Evolutionary conservation across 139 green algal genomes (phyloP), one percentile per base, ranked within the genome.

Genomic region (Volvox reticuliferus): DNA sequence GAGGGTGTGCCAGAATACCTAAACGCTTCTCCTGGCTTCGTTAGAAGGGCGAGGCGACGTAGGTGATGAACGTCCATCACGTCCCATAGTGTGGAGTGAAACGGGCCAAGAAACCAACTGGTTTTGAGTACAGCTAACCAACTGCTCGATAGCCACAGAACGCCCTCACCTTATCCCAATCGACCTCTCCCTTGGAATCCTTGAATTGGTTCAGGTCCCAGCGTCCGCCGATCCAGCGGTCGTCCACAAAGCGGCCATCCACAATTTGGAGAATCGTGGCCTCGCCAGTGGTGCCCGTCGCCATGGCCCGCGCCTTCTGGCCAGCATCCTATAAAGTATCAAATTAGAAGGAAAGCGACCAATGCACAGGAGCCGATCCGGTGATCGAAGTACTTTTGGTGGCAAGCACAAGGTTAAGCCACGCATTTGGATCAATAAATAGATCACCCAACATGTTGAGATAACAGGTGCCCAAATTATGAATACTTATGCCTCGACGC

Each of bases 221-320:
- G 80, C 94, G 93, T 16, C 97, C 97, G 20, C 94, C 83, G 2
- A 95, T 92, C 97, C 97, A 99, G 73, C 97, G 95, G 93, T 96
- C 95, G 63, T 99, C 97, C 37, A 67, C 69, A 92, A 98, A 99
- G n/a, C 93, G 91, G 79, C 97, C 97, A 62, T 99, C 97, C 36
- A 96, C 92, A 37, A 98, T 91, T 75, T 95, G 89, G 75, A 96
- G 90, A 37, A 61, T 65, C n/a, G 61, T 68, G 22, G n/a, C 82
- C 32, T 14, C 24, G 18, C 63, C 75, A 6, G n/a, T 28, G 13
- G 33, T 44, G 30, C 84, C 93, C 21, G 37, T 35, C 6, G 82
- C 37, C 20, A 85, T 88, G 18, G 88, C 86, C 28, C 82, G 90
- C 33, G 90, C 93, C 73, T 87, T 86, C 44, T 91, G 73, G 35